Evolutionary conservation across 441 rosid genomes (phyloP).

Genomic region (Raphanus hybrid): DNA sequence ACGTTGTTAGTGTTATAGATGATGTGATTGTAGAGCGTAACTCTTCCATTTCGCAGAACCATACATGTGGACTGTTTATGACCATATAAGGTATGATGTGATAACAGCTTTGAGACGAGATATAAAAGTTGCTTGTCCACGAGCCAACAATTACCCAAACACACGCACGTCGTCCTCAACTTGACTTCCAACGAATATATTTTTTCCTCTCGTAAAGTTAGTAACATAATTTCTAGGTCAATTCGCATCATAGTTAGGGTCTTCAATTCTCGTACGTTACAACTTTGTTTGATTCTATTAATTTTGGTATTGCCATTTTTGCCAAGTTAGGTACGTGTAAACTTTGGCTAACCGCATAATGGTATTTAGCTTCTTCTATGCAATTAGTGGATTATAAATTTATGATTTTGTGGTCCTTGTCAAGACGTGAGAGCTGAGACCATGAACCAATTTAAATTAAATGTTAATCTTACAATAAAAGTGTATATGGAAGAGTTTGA

Average conservation of each 20-base stretch:
- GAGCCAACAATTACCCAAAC: slow-evolving; percentile 26
- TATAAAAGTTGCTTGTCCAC: slow-evolving; percentile 14
- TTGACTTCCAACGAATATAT: slow-evolving; percentile 30
- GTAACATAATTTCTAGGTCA: slow-evolving; percentile 27
- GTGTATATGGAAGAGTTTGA: neutral
- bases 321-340: slow-evolving; percentile 25
- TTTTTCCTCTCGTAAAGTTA: slow-evolving; percentile 9
- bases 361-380: neutral
- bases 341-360: slow-evolving; percentile 8
- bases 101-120: slow-evolving; percentile 8
- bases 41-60: slow-evolving; percentile 19
- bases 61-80: slow-evolving; percentile 13
- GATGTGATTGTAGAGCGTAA: slow-evolving; percentile 3
- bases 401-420: too few relatives aligned
- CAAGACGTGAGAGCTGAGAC: too few relatives aligned
- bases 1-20: neutral
- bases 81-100: slow-evolving; percentile 21
- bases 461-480: too few relatives aligned
- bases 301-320: slow-evolving; percentile 27
- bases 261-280: slow-evolving; percentile 25
- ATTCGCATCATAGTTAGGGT: slow-evolving; percentile 10
- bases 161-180: slow-evolving; percentile 23
- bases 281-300: slow-evolving; percentile 15
- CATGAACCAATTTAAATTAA: too few relatives aligned
- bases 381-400: neutral